Evolutionary conservation across 1,284 basidiomycete genomes (phyloP).

Genomic region (Ceratobasidium sp.): DNA sequence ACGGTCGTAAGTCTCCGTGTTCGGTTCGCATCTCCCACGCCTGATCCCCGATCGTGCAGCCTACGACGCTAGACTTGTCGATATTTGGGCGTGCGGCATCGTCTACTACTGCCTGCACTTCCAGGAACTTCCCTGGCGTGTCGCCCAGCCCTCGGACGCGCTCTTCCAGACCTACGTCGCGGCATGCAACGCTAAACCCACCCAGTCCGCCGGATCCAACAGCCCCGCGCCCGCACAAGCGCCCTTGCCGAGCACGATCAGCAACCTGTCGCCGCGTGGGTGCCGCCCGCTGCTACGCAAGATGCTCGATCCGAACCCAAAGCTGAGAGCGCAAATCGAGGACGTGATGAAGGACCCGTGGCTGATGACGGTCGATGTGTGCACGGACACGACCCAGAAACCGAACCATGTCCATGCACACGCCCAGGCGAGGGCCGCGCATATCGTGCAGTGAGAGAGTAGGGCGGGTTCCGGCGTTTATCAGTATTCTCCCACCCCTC

Average conservation of each 20-base stretch:
- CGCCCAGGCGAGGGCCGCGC: conserved; percentile 59
- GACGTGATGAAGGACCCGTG: conserved; percentile 86
- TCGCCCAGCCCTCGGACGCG: conserved; percentile 85
- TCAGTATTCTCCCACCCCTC: background rate
- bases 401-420: conserved; percentile 75
- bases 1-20: conserved; percentile 79
- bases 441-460: conserved; percentile 2
- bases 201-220: conserved; percentile 31
- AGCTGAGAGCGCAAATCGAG: conserved; percentile 81
- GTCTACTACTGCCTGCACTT: conserved; percentile 99
- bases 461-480: background rate
- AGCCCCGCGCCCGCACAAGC: conserved; percentile 53
- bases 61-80: conserved; percentile 96
- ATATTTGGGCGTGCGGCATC: conserved; percentile 96
- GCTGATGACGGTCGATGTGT: conserved; percentile 82
- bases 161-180: conserved; percentile 85
- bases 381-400: conserved; percentile 62
- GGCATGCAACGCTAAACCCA: conserved; percentile 62
- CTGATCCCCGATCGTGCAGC: conserved; percentile 63
- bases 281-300: conserved; percentile 87
- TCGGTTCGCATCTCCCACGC: background rate
- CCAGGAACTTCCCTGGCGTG: conserved; percentile 96
- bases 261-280: conserved; percentile 87
- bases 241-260: conserved; percentile 77
- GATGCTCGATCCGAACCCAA: conserved; percentile 97